phyloP scores from a whole-genome alignment of 305 asterid genomes.

The Fraxinus nigra region DNA sequence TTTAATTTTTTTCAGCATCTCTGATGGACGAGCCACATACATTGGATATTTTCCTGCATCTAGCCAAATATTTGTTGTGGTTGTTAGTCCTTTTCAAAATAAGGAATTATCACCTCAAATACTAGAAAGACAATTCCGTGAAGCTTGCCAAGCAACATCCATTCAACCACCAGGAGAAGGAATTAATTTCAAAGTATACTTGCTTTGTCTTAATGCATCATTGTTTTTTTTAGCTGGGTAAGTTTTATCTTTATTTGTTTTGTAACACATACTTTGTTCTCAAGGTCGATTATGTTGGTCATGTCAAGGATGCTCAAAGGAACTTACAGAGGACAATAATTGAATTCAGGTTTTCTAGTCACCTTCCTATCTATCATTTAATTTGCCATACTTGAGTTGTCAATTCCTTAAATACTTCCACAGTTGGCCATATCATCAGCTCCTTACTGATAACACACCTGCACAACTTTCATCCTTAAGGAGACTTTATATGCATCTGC shows the following conservation, averaged over 20 bases:
- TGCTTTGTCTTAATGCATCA: background rate
- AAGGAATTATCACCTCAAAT: conserved; percentile 83
- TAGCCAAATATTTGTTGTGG: conserved; percentile 63
- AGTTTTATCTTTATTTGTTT: conserved; percentile 24
- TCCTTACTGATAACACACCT: conserved; percentile 10
- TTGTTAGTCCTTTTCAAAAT: conserved; percentile 87
- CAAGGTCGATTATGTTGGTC: conserved; percentile 79
- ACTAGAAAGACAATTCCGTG: conserved; percentile 90
- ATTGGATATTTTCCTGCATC: conserved; percentile 85
- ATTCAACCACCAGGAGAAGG: conserved; percentile 50
- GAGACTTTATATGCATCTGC: conserved; percentile 13
- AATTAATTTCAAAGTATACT: conserved; percentile 66
- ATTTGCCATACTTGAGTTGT: conserved; percentile 21
- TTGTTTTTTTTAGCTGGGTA: conserved; percentile 7
- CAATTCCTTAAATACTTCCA: conserved; percentile 11
- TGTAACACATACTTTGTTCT: conserved; percentile 20
- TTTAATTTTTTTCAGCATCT: conserved; percentile 57
- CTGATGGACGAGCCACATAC: conserved; percentile 85
- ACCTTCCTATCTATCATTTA: conserved; percentile 20
- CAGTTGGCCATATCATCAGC: conserved; percentile 19
- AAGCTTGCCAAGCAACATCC: conserved; percentile 71
- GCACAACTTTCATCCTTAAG: conserved; percentile 13
- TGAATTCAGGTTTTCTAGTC: conserved; percentile 61
- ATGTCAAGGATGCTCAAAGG: conserved; percentile 83
- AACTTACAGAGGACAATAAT: conserved; percentile 65